phyloP scores from a whole-genome alignment of 352 stramenopile genomes.

The Peronospora belbahrii region DNA sequence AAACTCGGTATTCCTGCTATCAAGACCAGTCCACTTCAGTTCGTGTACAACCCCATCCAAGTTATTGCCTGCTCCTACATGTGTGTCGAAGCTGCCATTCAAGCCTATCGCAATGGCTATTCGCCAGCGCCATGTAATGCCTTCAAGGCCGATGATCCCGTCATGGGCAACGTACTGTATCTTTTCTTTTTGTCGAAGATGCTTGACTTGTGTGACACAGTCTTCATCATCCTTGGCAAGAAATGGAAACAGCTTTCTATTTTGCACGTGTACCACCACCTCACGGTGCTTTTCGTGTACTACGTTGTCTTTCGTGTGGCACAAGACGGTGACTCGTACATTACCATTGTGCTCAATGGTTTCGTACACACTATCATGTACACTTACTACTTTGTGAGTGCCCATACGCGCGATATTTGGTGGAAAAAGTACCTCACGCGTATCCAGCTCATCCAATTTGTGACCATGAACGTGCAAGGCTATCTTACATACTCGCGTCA shows the following conservation, averaged over 20 bases:
- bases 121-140: slow-evolving; percentile 88
- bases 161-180: slow-evolving; percentile 94
- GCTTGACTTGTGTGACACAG: slow-evolving; percentile 88
- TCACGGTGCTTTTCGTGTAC: slow-evolving; percentile 72
- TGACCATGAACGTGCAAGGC: slow-evolving; percentile 75
- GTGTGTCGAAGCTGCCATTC: slow-evolving; percentile 90
- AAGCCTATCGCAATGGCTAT: slow-evolving; percentile 91
- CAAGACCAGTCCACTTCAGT: slow-evolving; percentile 85
- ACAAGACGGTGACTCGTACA: slow-evolving; percentile 95
- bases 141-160: slow-evolving; percentile 83
- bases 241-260: slow-evolving; percentile 97
- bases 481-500: slow-evolving; percentile 32
- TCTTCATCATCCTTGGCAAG: slow-evolving; percentile 98
- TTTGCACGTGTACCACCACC: slow-evolving; percentile 97
- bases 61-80: slow-evolving; percentile 96
- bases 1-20: slow-evolving; percentile 61
- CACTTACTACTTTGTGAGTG: slow-evolving; percentile 98
- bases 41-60: slow-evolving; percentile 96
- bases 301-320: slow-evolving; percentile 90
- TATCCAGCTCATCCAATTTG: slow-evolving; percentile 94
- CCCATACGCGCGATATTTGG: slow-evolving; percentile 95
- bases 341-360: slow-evolving; percentile 94
- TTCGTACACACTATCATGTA: slow-evolving; percentile 99
- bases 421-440: slow-evolving; percentile 96
- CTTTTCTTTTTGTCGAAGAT: slow-evolving; percentile 98